Percentiles rank a stretch among this genome's conserved stretches.
phyloP scores from a whole-genome alignment of 495 filamentous ascomycete genomes.

The Pseudevernia furfuracea region DNA sequence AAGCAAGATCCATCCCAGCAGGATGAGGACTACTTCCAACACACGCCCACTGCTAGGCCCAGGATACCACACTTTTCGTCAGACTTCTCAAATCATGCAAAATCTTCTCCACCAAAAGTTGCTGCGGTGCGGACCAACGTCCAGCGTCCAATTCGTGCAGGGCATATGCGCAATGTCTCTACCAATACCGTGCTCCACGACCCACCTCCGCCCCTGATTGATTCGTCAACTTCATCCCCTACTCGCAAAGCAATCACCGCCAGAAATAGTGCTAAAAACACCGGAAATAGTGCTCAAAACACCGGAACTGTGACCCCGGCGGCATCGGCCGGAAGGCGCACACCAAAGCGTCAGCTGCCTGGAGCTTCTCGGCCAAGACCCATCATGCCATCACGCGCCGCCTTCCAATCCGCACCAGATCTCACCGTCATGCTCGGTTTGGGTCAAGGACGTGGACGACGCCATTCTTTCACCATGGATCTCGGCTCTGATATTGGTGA shows the following conservation, averaged over 20 bases:
- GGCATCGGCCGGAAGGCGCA: slow-evolving; percentile 35
- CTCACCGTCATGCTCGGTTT: slow-evolving; percentile 38
- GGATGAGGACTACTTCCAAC: slow-evolving; percentile 41
- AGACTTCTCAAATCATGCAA: slow-evolving; percentile 14
- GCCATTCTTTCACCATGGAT: slow-evolving; percentile 55
- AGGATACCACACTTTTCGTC: slow-evolving; percentile 27
- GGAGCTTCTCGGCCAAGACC: slow-evolving; percentile 39
- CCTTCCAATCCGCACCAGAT: slow-evolving; percentile 47
- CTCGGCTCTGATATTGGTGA: slow-evolving; percentile 67
- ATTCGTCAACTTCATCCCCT: slow-evolving; percentile 31
- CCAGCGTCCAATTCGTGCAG: slow-evolving; percentile 32
- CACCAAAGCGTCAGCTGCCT: slow-evolving; percentile 38
- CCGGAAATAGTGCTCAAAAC: slow-evolving; percentile 42
- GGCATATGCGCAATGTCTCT: slow-evolving; percentile 60
- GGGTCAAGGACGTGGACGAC: slow-evolving; percentile 32
- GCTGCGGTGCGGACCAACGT: slow-evolving; percentile 8
- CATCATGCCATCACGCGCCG: slow-evolving; percentile 43
- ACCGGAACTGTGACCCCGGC: slow-evolving; percentile 39
- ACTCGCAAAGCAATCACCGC: slow-evolving; percentile 35
- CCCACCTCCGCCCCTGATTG: slow-evolving; percentile 34
- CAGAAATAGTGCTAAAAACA: slow-evolving; percentile 43
- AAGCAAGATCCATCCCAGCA: slow-evolving; percentile 5
- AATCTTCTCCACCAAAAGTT: slow-evolving; percentile 23
- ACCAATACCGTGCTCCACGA: slow-evolving; percentile 73
- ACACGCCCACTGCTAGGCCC: slow-evolving; percentile 28